Evolutionary conservation across 306 rosid genomes (phyloP), one percentile per base, ranked within the genome.

Genomic region (Sicyos baderoa): DNA sequence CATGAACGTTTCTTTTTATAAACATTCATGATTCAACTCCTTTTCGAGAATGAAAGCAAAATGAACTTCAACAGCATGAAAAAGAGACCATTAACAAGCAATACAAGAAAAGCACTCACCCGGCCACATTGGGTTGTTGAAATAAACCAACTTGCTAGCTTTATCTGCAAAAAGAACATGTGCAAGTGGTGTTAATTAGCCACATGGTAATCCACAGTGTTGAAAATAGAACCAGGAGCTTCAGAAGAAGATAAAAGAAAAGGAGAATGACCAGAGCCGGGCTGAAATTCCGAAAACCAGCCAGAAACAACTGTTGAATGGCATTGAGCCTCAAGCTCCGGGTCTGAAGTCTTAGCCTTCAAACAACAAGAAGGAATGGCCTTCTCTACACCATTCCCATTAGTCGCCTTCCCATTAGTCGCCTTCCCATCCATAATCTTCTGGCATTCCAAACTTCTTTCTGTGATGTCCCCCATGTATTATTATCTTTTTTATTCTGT

Each of bases 111-210:
- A 15, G 16, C 14, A 7, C 83, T 25, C 79, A 94, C 99, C 99
- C 16, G 95, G 96, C 97, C 99, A 94, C 99, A 94, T 88, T 5
- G 97, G 99, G 75, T 90, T 94, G 97, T 94, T 90, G 86, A 88
- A 94, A 83, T 86, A 94, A 68, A 73, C 76, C 35, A 4, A 49
- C 73, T 81, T 83, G 60, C 68, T 60, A 66, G 75, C 77, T 50
- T 86, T 84, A 68, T 75, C 99, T 93, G 86, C 55, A 72, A 6
- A 72, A 53, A 1, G 6, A 19, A 18, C 27, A 42, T 5, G 52
- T 18, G 54, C 17, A 64, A 44, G n/a, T 44, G 53, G 18, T 19
- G 70, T 44, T 64, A 64, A 42, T 64, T 19, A 64, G 17, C 51
- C 52, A 63, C 52, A 65, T 45, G 18, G 13, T 11, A 12, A 21